phyloP scores from a whole-genome alignment of 257 asterid species.

The Ehretia macrophylla region DNA sequence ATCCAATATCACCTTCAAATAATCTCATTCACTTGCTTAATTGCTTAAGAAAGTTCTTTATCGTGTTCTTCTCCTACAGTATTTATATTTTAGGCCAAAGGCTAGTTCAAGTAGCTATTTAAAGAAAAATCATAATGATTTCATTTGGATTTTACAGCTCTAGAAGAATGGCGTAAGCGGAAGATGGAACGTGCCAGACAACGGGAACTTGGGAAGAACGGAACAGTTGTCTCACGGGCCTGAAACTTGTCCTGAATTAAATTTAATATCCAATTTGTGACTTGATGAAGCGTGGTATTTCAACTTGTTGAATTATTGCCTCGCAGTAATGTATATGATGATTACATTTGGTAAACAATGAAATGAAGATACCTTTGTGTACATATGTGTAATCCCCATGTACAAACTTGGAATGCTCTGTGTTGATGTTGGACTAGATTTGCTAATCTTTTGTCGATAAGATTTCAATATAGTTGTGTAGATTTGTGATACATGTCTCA shows the following conservation, averaged over 20 bases:
- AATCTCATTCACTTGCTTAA: too few relatives aligned
- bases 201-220: slow-evolving; percentile 53
- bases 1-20: too few relatives aligned
- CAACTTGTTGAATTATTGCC: not conserved
- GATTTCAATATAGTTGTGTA: too few relatives aligned
- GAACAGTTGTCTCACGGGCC: slow-evolving; percentile 20
- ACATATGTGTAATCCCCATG: not conserved
- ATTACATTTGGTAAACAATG: not conserved
- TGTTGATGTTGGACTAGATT: too few relatives aligned
- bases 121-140: slow-evolving; percentile 2
- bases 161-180: slow-evolving; percentile 91
- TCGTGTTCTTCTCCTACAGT: not conserved
- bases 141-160: slow-evolving; percentile 35
- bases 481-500: too few relatives aligned
- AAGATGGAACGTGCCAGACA: slow-evolving; percentile 90
- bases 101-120: not conserved
- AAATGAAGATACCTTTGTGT: too few relatives aligned
- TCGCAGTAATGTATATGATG: not conserved
- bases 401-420: not conserved
- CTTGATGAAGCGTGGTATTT: not conserved
- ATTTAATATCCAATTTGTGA: not conserved
- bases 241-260: not conserved
- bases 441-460: too few relatives aligned
- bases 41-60: not conserved
- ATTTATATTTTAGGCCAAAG: not conserved